Base-by-base conservation (phyloP, 805 yeast genomes). In the Spathaspora arborariae region DNA sequence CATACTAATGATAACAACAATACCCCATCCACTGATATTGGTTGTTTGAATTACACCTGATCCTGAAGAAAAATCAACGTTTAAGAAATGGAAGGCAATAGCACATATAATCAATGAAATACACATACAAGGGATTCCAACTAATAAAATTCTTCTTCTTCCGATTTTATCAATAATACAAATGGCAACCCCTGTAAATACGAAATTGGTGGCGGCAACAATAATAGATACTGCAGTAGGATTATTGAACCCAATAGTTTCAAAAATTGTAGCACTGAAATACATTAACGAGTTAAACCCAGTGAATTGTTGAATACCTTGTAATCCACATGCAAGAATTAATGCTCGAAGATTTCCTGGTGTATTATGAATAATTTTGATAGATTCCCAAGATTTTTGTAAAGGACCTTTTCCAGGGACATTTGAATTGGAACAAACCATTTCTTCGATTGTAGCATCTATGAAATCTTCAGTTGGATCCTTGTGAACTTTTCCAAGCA, bases 211-310 rank as follows among this genome's bases (percentile, higher is more conserved):
- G 49, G 94, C 98, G 3, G 97, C 95, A 56, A 92, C 81, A 57
- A 92, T 85, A 57, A 92, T 80, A 1, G 97, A 90, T 13, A 92
- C 97, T 1, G 97, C 96, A n/a, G 96, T 86, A 8, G 98, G 79
- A 63, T 91, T 81, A 51, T 80, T 60, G 63, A 91, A 92, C 2
- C 98, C 99, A 45, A 91, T 88, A 38, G 91, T 82, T 65, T 90
- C 84, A 61, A 94, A 94, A 55, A 94, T 85, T 1, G 97, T 91
- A 30, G 96, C 83, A 42, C 96, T 85, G 67, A 91, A 92, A 72
- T 94, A 92, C 96, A 92, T 88, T 57, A 92, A 78, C 5, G 97
- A 88, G 70, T 92, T 94, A 80, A 92, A 92, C 54, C 98, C 98
- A 15, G 96, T 86, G 58, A 92, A 89, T 69, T 92, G 99, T 72